These are phyloP conservation scores for Verbena officinalis DNA, from an alignment of 257 asterid genomes.

Conservation along the genomic window DNA sequence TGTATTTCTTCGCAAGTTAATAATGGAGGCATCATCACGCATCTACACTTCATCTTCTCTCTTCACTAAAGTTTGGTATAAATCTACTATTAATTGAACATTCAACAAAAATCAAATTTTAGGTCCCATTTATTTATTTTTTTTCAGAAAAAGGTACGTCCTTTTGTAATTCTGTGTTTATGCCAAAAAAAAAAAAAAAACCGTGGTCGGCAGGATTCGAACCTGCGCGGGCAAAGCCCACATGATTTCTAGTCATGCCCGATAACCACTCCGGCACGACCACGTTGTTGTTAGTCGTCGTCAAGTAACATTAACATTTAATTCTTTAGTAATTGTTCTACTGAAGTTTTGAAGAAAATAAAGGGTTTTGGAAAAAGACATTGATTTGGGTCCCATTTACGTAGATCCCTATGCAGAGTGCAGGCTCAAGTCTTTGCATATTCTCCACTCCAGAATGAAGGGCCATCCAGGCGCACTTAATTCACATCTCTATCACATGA, in stretches of 20 bases:
- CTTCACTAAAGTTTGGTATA: neutral
- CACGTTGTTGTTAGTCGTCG: constrained; percentile 42
- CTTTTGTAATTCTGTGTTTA: neutral
- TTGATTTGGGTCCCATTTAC: constrained; percentile 31
- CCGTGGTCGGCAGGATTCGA: constrained; percentile 99
- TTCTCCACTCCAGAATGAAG: constrained; percentile 1
- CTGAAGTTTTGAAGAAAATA: too few relatives aligned
- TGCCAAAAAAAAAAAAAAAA: neutral
- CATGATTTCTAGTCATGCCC: constrained; percentile 99
- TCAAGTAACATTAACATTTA: too few relatives aligned
- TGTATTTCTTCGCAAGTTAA: neutral
- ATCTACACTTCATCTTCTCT: neutral
- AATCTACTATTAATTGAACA: neutral
- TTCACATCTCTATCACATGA: constrained; percentile 23
- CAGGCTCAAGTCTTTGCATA: neutral
- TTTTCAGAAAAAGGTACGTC: too few relatives aligned
- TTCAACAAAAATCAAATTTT: neutral
- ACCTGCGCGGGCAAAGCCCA: constrained; percentile 99
- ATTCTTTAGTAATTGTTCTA: too few relatives aligned
- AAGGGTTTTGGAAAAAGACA: neutral
- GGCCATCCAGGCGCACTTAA: constrained; percentile 33
- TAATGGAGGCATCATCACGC: neutral
- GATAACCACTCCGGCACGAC: constrained; percentile 99
- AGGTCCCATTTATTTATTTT: neutral
- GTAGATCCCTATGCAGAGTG: too few relatives aligned